A percentile compares a stretch with the other conserved stretches of the same genome.
Conservation (phyloP, 2,329 filamentous ascomycete species). For the Geoglossum cookeanum region DNA sequence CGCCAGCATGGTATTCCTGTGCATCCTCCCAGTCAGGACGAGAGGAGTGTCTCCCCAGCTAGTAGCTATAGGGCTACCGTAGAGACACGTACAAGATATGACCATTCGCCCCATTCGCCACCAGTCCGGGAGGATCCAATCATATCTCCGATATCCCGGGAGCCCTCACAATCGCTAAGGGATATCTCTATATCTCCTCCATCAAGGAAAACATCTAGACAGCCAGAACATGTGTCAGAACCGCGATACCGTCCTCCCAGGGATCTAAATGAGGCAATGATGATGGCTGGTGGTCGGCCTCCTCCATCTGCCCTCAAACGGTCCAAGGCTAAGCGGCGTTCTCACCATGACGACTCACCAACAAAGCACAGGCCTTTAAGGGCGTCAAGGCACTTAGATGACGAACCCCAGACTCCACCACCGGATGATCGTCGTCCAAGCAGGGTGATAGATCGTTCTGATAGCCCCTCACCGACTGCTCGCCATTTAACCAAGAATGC, state of each 20-base stretch:
- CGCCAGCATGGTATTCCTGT: not conserved
- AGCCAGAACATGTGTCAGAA: not conserved
- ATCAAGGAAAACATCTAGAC: not conserved
- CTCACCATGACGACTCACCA: slow-evolving; percentile 7
- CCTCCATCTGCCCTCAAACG: slow-evolving; percentile 8
- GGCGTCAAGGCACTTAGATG: not conserved
- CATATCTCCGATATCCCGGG: not conserved
- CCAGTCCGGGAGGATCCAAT: not conserved
- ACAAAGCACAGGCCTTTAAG: slow-evolving; percentile 4
- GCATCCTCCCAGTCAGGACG: not conserved
- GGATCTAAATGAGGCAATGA: slow-evolving; percentile 11
- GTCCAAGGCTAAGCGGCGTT: slow-evolving; percentile 9
- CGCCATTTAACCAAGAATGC: not conserved
- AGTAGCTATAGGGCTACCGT: not conserved
- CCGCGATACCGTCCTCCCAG: not conserved
- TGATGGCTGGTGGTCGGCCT: slow-evolving; percentile 7
- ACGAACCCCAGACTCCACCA: not conserved
- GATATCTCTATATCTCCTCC: slow-evolving; percentile 12
- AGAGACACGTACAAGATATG: not conserved
- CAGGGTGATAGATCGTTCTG: not conserved
- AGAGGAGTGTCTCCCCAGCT: not conserved
- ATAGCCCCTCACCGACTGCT: not conserved
- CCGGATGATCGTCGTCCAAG: not conserved
- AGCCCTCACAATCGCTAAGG: not conserved
- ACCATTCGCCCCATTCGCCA: not conserved